Evolutionary conservation across 176 grass and related monocot genomes (phyloP), one percentile per base, ranked within the genome.

Genomic region (Eleusine indica): DNA sequence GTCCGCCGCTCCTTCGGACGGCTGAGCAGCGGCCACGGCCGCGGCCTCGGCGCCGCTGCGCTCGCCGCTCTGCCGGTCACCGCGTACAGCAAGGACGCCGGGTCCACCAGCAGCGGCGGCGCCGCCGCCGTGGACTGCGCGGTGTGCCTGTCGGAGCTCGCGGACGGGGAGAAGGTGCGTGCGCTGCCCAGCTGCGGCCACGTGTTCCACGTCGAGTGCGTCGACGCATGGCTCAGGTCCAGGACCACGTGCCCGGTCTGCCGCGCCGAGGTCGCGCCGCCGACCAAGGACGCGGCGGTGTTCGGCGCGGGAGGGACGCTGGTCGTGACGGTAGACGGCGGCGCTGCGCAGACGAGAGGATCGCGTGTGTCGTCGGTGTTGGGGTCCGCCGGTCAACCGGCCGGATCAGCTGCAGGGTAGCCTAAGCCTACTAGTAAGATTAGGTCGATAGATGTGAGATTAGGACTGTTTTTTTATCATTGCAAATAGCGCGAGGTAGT

Each of bases 191-290:
- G 44, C 87, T 97, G 89, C 74, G 62, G 68, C 19, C 94, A 97
- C 78, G 43, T 81, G 14, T 97, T 97, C 77, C 57, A 60, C 80
- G 74, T 89, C 7, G 84, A 87, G 39, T 97, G 94, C 78, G 88
- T 97, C 30, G 91, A 97, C 78, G 80, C 69, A 51, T 97, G 94
- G 94, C 77, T 97, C 48, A 48, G 61, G 56, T 73, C 76, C 3
- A 68, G 83, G 68, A 80, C 78, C 70, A 97, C 86, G 16, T 97
- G 91, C 38, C 94, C 91, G 0, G 77, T 97, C 21, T 97, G 91
- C 79, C 85, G 84, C 8, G 85, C 90, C 25, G 88, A 90, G 17
- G 93, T 77, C 10, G 74, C 73, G 47, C 56, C 56, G 56, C 56
- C 5, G 56, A 87, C 85, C 38, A 41, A 54, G n/a, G 41, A 2